Conservation (phyloP, 257 asterid species). For the Striga asiatica region DNA sequence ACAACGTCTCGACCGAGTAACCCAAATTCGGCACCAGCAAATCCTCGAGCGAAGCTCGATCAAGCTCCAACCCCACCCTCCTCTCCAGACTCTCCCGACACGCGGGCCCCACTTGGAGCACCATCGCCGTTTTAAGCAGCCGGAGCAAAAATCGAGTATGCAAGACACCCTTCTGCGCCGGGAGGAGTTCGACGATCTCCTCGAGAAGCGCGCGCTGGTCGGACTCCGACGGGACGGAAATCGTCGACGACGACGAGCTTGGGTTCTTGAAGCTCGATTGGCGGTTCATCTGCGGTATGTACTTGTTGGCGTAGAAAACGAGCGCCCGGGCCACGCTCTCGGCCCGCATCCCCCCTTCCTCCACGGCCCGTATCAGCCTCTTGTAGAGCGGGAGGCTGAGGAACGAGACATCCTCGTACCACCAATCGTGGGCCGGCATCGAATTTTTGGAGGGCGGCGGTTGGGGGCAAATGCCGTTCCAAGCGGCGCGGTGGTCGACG, state of each 20-base stretch:
- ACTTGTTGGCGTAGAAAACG: slow-evolving; percentile 66
- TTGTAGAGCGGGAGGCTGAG: slow-evolving; percentile 53
- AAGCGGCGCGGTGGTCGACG: slow-evolving; percentile 20
- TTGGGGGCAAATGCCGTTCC: slow-evolving; percentile 55
- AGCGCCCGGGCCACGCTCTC: slow-evolving; percentile 62
- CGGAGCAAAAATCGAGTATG: slow-evolving; percentile 63
- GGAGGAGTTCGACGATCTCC: slow-evolving; percentile 66
- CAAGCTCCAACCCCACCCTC: slow-evolving; percentile 66
- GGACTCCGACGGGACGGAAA: slow-evolving; percentile 63
- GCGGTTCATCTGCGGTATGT: slow-evolving; percentile 65
- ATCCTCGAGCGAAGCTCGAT: slow-evolving; percentile 62
- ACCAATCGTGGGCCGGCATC: slow-evolving; percentile 53
- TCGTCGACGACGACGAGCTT: slow-evolving; percentile 27
- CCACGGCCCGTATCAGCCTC: slow-evolving; percentile 62
- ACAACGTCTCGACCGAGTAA: slow-evolving; percentile 47
- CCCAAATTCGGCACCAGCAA: slow-evolving; percentile 64
- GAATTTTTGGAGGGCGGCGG: slow-evolving; percentile 9
- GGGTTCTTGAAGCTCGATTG: slow-evolving; percentile 61
- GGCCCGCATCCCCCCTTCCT: slow-evolving; percentile 50
- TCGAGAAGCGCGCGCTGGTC: slow-evolving; percentile 75
- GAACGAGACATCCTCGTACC: slow-evolving; percentile 86
- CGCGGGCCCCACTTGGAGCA: slow-evolving; percentile 44
- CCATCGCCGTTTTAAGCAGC: slow-evolving; percentile 63
- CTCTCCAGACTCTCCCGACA: slow-evolving; percentile 71
- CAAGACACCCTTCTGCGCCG: slow-evolving; percentile 47